phyloP scores from a whole-genome alignment of 2,329 filamentous ascomycete genomes.

The Didymella pomorum region DNA sequence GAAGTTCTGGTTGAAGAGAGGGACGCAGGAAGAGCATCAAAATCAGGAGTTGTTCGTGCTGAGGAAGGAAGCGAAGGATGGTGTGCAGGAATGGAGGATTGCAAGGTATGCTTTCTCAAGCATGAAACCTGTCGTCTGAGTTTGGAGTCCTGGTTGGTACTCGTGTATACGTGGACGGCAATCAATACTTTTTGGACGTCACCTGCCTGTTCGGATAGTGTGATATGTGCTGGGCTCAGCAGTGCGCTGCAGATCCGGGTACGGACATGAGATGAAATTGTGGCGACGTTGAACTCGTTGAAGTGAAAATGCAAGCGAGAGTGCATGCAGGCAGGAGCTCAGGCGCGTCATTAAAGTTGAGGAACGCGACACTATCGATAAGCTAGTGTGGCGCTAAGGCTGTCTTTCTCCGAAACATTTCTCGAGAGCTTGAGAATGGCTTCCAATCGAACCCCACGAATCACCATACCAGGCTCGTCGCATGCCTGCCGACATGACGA shows the following conservation, averaged over 20 bases:
- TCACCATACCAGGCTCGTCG: slow-evolving; percentile 7
- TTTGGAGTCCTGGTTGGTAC: neutral
- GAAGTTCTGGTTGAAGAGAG: slow-evolving; percentile 20
- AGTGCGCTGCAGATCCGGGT: neutral
- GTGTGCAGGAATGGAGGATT: slow-evolving; percentile 16
- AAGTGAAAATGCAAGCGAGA: neutral
- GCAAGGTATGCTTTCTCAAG: slow-evolving; percentile 20
- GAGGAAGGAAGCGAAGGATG: slow-evolving; percentile 1
- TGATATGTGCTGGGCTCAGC: neutral
- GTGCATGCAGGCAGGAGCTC: neutral
- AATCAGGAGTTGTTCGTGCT: slow-evolving; percentile 21
- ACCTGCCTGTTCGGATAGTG: neutral
- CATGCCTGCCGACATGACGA: slow-evolving; percentile 36
- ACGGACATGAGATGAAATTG: neutral
- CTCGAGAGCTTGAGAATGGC: neutral
- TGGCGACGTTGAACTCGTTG: neutral
- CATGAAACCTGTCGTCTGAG: slow-evolving; percentile 15
- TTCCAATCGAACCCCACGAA: neutral
- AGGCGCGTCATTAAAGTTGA: neutral
- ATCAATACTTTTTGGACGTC: neutral
- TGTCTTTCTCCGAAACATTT: slow-evolving; percentile 15
- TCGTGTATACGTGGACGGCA: neutral
- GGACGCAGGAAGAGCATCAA: slow-evolving; percentile 14
- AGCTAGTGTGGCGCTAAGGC: slow-evolving; percentile 8
- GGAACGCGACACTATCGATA: slow-evolving; percentile 4